phyloP scores from a whole-genome alignment of 2,329 filamentous ascomycete genomes.

The Blastomyces percursus region DNA sequence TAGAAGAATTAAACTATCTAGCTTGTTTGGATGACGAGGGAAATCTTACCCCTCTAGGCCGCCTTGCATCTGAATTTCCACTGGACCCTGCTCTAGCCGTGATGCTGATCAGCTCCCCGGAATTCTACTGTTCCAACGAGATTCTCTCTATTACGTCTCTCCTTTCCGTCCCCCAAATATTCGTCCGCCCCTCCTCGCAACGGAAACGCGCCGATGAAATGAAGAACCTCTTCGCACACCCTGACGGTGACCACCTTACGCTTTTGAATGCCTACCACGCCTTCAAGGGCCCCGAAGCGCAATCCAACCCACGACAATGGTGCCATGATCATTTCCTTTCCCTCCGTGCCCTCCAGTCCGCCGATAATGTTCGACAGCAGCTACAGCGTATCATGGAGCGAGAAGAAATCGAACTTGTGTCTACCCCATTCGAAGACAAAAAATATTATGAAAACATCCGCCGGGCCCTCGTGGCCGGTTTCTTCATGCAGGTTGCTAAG shows the following conservation, averaged over 20 bases:
- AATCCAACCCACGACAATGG: conserved; percentile 74
- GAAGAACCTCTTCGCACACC: conserved; percentile 87
- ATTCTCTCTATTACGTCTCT: conserved; percentile 90
- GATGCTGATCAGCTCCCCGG: conserved; percentile 94
- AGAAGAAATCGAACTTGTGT: conserved; percentile 71
- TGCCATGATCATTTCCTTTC: conserved; percentile 96
- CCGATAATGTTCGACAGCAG: conserved; percentile 86
- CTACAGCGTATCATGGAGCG: conserved; percentile 96
- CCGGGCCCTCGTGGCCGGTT: conserved; percentile 79
- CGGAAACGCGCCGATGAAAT: conserved; percentile 93
- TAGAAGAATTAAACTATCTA: conserved; percentile 96
- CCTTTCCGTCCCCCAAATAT: conserved; percentile 88
- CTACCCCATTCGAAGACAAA: conserved; percentile 85
- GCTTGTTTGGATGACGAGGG: conserved; percentile 95
- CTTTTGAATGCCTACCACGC: conserved; percentile 97
- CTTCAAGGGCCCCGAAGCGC: conserved; percentile 65
- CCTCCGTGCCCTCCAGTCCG: conserved; percentile 74
- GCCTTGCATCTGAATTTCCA: conserved; percentile 86
- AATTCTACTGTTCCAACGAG: conserved; percentile 98
- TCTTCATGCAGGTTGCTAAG: conserved; percentile 99
- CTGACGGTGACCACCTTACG: conserved; percentile 89
- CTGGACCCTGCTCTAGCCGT: conserved; percentile 89
- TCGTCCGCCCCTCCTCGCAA: conserved; percentile 72
- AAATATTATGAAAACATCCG: conserved; percentile 98
- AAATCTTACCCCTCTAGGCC: conserved; percentile 74